phyloP scores from a whole-genome alignment of 148 eudicot species.

The Nyssa sinensis region DNA sequence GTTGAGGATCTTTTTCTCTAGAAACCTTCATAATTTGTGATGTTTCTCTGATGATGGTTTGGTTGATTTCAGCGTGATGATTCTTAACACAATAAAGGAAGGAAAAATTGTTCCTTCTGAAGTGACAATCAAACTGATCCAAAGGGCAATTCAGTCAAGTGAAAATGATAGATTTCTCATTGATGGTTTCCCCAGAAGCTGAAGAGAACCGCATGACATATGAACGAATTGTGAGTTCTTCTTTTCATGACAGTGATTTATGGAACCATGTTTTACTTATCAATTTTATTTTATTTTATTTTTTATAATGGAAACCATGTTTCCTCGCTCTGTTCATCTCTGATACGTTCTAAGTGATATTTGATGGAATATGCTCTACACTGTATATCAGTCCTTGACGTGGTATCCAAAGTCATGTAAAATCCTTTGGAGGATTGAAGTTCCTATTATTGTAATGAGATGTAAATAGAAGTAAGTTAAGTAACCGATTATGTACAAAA shows the following conservation, averaged over 20 bases:
- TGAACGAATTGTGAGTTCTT: slow-evolving; percentile 75
- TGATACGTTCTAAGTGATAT: not conserved
- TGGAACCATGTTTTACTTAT: no score
- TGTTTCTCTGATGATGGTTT: slow-evolving; percentile 20
- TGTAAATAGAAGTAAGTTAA: not conserved
- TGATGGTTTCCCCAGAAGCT: slow-evolving; percentile 93
- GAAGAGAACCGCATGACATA: slow-evolving; percentile 86
- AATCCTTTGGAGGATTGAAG: not conserved
- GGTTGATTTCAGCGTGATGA: slow-evolving; percentile 61
- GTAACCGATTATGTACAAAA: no score
- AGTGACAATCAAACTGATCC: slow-evolving; percentile 77
- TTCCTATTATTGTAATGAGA: slow-evolving; percentile 5
- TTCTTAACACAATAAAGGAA: slow-evolving; percentile 73
- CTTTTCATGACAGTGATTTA: not conserved
- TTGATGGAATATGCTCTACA: not conserved
- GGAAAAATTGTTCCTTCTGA: slow-evolving; percentile 95
- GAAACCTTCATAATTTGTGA: no score
- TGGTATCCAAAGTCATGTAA: not conserved
- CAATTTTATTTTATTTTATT: no score
- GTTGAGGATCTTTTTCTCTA: slow-evolving; percentile 13
- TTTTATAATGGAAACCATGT: no score
- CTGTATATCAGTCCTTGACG: not conserved
- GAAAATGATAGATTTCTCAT: slow-evolving; percentile 69
- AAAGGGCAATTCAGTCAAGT: slow-evolving; percentile 60
- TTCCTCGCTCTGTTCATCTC: not conserved